Percentiles rank a stretch among this genome's conserved stretches.
Evolutionary conservation across 2,329 filamentous ascomycete genomes (phyloP).

Genomic region (Reticulascus tulasneorum): DNA sequence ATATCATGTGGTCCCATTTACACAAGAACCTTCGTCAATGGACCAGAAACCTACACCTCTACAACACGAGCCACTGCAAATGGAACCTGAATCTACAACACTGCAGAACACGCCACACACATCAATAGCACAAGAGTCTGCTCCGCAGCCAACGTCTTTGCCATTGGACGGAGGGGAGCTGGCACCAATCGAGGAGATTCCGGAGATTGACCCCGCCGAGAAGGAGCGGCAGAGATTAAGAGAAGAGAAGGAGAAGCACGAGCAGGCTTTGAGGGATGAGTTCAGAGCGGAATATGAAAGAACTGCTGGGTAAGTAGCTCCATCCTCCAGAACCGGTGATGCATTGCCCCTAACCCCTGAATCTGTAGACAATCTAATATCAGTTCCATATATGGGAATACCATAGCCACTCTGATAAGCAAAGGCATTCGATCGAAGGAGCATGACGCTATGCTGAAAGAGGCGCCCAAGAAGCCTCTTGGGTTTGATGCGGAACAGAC

Average conservation of each 20-base stretch:
- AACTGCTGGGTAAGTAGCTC: slow-evolving; percentile 33
- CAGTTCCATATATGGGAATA: slow-evolving; percentile 55
- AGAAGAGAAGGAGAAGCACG: slow-evolving; percentile 19
- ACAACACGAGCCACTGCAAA: too few species aligned
- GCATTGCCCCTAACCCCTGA: slow-evolving; percentile 3
- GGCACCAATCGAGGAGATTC: background rate
- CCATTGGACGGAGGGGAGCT: too few species aligned
- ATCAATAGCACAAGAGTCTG: too few species aligned
- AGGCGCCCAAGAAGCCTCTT: slow-evolving; percentile 22
- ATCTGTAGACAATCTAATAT: slow-evolving; percentile 21
- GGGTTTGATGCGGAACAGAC: slow-evolving; percentile 44
- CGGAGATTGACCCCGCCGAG: background rate
- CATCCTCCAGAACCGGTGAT: background rate
- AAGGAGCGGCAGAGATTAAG: slow-evolving; percentile 6
- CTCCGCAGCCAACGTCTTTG: too few species aligned
- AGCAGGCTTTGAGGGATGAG: slow-evolving; percentile 26
- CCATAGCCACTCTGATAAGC: slow-evolving; percentile 41
- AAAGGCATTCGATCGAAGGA: slow-evolving; percentile 32
- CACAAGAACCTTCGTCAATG: too few species aligned
- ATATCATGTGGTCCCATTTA: slow-evolving; percentile 31
- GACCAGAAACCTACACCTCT: too few species aligned
- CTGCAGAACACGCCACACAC: too few species aligned
- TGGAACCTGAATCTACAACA: too few species aligned
- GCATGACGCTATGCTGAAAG: slow-evolving; percentile 16
- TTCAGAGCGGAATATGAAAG: slow-evolving; percentile 29